These are phyloP conservation scores for Pseudonectria buxi DNA, from an alignment of 2,329 filamentous ascomycete genomes.

Conservation along the genomic window DNA sequence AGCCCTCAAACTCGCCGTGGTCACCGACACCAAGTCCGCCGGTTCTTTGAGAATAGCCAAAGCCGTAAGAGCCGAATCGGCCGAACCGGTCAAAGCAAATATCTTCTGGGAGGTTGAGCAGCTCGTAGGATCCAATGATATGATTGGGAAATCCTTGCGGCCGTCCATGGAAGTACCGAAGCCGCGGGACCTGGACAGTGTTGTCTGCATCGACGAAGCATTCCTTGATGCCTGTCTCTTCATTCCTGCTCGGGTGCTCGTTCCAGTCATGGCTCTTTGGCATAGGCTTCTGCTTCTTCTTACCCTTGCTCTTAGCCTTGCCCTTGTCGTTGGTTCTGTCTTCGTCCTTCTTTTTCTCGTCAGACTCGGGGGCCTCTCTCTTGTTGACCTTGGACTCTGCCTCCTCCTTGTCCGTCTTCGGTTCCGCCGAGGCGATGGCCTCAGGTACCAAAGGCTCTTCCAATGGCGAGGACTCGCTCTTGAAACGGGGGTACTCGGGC, in stretches of 20 bases:
- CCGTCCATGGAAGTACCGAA: constrained; percentile 71
- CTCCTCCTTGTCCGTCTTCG: constrained; percentile 1
- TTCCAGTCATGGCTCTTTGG: constrained; percentile 29
- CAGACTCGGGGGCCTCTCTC: constrained; percentile 4
- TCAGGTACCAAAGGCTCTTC: neutral
- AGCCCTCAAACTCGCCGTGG: constrained; percentile 74
- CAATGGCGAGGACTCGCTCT: constrained; percentile 44
- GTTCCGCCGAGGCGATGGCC: neutral
- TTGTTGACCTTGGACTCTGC: constrained; percentile 4
- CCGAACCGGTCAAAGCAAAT: constrained; percentile 93
- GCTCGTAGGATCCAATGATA: constrained; percentile 77
- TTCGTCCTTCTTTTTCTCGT: constrained; percentile 6
- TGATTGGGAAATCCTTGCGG: constrained; percentile 79
- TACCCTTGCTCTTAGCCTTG: constrained; percentile 1
- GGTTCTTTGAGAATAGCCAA: constrained; percentile 71
- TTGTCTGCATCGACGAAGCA: constrained; percentile 71
- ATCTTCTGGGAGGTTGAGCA: constrained; percentile 71
- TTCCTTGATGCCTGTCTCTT: constrained; percentile 51
- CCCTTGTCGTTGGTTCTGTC: constrained; percentile 8
- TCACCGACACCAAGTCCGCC: constrained; percentile 83
- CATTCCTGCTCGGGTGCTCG: constrained; percentile 29
- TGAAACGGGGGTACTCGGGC: constrained; percentile 71
- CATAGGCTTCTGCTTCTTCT: constrained; percentile 10
- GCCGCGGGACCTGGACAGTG: constrained; percentile 58
- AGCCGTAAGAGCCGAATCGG: constrained; percentile 79